Percentiles rank a stretch among this genome's conserved stretches.
These are phyloP conservation scores for Cenchrus americanus DNA, from an alignment of 176 grass and related monocot species.

Conservation along the genomic window DNA sequence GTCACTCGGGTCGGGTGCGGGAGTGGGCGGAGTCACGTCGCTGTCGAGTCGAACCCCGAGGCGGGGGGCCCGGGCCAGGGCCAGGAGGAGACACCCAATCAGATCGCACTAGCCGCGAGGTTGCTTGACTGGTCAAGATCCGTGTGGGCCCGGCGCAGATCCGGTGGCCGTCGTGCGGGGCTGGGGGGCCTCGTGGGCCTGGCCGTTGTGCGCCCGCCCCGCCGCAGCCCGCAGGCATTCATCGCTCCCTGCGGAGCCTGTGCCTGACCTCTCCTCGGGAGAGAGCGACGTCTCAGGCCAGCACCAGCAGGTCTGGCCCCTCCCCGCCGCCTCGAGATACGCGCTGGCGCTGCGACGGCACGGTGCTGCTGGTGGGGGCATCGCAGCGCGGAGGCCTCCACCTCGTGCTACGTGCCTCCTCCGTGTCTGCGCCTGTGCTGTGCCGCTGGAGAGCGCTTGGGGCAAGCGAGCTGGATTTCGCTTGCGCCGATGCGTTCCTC, in stretches of 20 bases:
- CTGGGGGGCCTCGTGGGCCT: too few species aligned
- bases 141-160: not conserved
- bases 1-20: too few species aligned
- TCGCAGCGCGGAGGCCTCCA: not conserved
- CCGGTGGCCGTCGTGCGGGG: too few species aligned
- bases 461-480: too few species aligned
- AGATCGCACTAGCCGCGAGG: not conserved
- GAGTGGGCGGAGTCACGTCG: slow-evolving; percentile 17
- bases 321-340: not conserved
- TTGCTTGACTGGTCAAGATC: slow-evolving; percentile 25
- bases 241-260: not conserved
- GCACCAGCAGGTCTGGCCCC: too few species aligned
- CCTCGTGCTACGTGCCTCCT: not conserved
- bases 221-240: too few species aligned
- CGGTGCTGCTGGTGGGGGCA: not conserved
- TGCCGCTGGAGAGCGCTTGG: too few species aligned
- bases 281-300: slow-evolving; percentile 8
- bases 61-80: not conserved
- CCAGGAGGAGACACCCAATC: slow-evolving; percentile 9
- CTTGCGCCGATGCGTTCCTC: too few species aligned
- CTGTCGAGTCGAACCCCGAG: not conserved
- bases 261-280: not conserved
- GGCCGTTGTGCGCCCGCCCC: too few species aligned
- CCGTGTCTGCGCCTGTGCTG: too few species aligned
- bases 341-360: too few species aligned